Percentiles rank a stretch among this genome's conserved stretches.
Evolutionary conservation across 306 rosid genomes (phyloP).

Genomic region (Trifolium repens): DNA sequence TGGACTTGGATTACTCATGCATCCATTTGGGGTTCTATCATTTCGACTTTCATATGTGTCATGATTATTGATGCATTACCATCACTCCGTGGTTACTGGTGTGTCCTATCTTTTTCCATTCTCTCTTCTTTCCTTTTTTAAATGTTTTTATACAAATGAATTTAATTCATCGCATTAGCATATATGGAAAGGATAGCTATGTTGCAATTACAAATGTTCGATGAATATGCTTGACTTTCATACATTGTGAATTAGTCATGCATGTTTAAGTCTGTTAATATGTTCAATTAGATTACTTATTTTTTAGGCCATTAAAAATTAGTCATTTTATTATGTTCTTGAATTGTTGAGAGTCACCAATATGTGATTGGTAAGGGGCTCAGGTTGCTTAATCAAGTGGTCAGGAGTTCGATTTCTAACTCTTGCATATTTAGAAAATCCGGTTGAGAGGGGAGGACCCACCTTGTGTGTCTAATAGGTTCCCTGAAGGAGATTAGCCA

Average conservation of each 20-base stretch:
- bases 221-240: not conserved
- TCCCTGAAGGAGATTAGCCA: not conserved
- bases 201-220: constrained; percentile 23
- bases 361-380: not conserved
- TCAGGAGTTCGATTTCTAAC: too few species aligned
- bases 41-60: constrained; percentile 76
- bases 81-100: constrained; percentile 78
- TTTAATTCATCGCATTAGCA: not conserved
- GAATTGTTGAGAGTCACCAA: not conserved
- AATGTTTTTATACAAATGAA: constrained; percentile 6
- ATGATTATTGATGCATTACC: constrained; percentile 73
- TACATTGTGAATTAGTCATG: not conserved
- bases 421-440: not conserved
- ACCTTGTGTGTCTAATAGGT: not conserved
- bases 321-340: not conserved
- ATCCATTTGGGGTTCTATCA: constrained; percentile 86
- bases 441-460: not conserved
- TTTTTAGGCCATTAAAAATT: not conserved
- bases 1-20: constrained; percentile 84
- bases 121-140: not conserved
- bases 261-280: not conserved
- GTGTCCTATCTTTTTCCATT: constrained; percentile 35
- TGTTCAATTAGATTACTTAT: too few species aligned
- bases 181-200: constrained; percentile 17
- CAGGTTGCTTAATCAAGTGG: not conserved